Base-by-base conservation (phyloP, 495 filamentous ascomycete genomes). In the Hypoxylon cercidicola region DNA sequence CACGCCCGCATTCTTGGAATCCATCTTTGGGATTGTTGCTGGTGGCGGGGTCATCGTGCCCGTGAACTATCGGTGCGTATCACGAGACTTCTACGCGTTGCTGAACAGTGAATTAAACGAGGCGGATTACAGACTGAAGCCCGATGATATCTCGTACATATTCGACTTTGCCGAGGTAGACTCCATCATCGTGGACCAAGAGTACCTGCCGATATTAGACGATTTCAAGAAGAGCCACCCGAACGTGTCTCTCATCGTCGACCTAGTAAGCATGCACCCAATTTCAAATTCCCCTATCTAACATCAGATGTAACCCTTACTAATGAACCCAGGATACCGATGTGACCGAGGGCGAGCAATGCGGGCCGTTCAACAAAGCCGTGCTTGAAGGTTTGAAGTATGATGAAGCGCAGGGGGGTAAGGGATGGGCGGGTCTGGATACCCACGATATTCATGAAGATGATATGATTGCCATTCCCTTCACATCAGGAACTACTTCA, bases 401-500 rank as follows among this genome's bases (percentile, higher is more conserved):
- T 72, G 95, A 98, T 74, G 58, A 64, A 8, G 78, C 79, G 30
- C 82, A 75, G 3, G 90, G 90, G 12, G 60, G 57, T 25, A 80
- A 84, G 48, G 93, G 93, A 28, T 99, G 95, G 95, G 80, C 79
- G 8, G 93, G 86, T 0, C 81, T 98, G 21, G 81, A 89, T 39
- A 78, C 83, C 8, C 88, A 93, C 66, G 81, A 82, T 4, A 75
- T 79, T 2, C 81, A 90, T 70, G 95, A 99, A 73, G 89, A 97
- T 62, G 88, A 84, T 60, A 78, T 89, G 64, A 84, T 98, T 60
- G 92, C 93, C n/a, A 82, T 83, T 20, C 79, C 80, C 10, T 98
- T 97, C 77, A 99, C 95, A 0, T 93, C 89, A 64, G 95, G 95
- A 9, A 99, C 95, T 11, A 99, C 95, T 2, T 91, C 93, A 9